Conservation (phyloP, 768 basidiomycete species). For the Piloderma croceum region DNA sequence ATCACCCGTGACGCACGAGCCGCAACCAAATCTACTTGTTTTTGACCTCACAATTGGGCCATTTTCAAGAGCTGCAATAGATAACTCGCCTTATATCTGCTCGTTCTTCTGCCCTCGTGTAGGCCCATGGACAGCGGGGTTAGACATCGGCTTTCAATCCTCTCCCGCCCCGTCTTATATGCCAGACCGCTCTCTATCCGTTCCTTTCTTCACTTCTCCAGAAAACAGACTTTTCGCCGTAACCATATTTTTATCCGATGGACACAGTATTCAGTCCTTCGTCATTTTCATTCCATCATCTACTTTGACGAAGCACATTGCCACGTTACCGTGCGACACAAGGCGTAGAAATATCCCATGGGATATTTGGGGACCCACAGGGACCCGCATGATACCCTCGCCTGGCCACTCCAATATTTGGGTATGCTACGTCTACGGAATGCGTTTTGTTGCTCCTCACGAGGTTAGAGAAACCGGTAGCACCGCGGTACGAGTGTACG, state of each 20-base stretch:
- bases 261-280: slow-evolving; percentile 23
- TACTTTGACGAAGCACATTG: slow-evolving; percentile 27
- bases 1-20: not conserved
- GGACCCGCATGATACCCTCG: slow-evolving; percentile 39
- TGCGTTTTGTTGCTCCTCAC: slow-evolving; percentile 33
- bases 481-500: slow-evolving; percentile 36
- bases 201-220: slow-evolving; percentile 44
- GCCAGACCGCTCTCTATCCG: slow-evolving; percentile 26
- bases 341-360: slow-evolving; percentile 31
- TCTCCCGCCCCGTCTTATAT: slow-evolving; percentile 48
- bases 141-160: slow-evolving; percentile 41
- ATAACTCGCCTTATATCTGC: slow-evolving; percentile 12
- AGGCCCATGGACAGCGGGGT: slow-evolving; percentile 17
- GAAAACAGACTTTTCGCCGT: slow-evolving; percentile 42
- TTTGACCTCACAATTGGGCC: not conserved
- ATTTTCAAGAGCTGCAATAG: not conserved
- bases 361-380: slow-evolving; percentile 47
- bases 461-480: slow-evolving; percentile 7
- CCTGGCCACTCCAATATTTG: slow-evolving; percentile 33
- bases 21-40: no score
- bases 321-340: slow-evolving; percentile 13
- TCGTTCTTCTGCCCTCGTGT: slow-evolving; percentile 40
- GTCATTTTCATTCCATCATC: slow-evolving; percentile 40
- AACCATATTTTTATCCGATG: slow-evolving; percentile 34
- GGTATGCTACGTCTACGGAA: slow-evolving; percentile 56